Conservation (phyloP, 2,329 filamentous ascomycete genomes). For the Fusarium anguioides region DNA sequence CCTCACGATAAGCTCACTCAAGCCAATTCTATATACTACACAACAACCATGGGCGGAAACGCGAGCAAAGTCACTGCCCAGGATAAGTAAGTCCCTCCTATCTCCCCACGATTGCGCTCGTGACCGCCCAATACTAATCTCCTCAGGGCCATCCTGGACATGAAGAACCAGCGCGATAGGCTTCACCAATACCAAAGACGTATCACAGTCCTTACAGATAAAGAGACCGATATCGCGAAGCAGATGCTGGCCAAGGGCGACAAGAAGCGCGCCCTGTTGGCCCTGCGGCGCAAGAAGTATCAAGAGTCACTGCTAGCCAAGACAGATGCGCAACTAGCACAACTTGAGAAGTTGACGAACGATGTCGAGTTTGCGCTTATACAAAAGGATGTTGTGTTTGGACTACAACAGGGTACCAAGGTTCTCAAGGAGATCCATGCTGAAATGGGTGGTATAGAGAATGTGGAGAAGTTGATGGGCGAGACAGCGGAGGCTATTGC, state of each 20-base stretch:
- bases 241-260: conserved; percentile 84
- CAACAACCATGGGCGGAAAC: conserved; percentile 63
- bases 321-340: conserved; percentile 93
- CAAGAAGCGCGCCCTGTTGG: conserved; percentile 84
- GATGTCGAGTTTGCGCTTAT: conserved; percentile 96
- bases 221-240: conserved; percentile 87
- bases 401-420: conserved; percentile 88
- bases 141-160: conserved; percentile 89
- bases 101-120: conserved; percentile 27
- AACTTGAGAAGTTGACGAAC: conserved; percentile 87
- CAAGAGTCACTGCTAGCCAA: conserved; percentile 89
- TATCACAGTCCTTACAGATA: conserved; percentile 85
- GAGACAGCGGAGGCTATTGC: conserved; percentile 90
- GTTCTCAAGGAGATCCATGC: conserved; percentile 91
- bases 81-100: conserved; percentile 75
- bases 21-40: conserved; percentile 9
- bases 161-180: conserved; percentile 97
- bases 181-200: conserved; percentile 95
- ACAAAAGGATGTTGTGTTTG: conserved; percentile 95
- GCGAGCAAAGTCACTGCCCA: conserved; percentile 73
- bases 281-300: conserved; percentile 94
- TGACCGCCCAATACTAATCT: conserved; percentile 27
- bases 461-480: conserved; percentile 94
- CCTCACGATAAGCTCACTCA: neutral
- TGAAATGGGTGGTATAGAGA: conserved; percentile 95